phyloP scores from a whole-genome alignment of 1,139 yeast genomes.

The Petasospora fabianii region DNA sequence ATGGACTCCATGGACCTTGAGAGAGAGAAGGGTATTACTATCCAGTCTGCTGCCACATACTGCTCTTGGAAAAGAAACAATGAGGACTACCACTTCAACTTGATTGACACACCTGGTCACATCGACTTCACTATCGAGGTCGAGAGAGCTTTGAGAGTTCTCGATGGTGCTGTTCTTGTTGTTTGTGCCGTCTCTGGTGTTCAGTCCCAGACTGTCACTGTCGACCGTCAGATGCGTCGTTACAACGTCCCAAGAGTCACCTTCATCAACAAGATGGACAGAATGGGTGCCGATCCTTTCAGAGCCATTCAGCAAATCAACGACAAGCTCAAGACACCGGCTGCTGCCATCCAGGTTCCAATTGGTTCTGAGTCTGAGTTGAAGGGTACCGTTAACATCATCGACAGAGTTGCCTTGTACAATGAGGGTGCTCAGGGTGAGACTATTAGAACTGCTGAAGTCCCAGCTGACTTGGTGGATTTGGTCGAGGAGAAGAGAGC shows the following conservation, averaged over 20 bases:
- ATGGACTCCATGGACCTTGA: slow-evolving; percentile 98
- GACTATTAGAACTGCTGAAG: slow-evolving; percentile 50
- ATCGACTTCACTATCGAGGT: slow-evolving; percentile 98
- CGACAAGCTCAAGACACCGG: slow-evolving; percentile 81
- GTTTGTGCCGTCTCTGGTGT: slow-evolving; percentile 89
- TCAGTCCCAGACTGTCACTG: background rate
- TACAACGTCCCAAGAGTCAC: slow-evolving; percentile 96
- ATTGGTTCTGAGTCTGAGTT: slow-evolving; percentile 87
- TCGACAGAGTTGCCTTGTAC: slow-evolving; percentile 80
- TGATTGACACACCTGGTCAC: slow-evolving; percentile 98
- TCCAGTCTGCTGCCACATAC: slow-evolving; percentile 97
- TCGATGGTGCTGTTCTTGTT: slow-evolving; percentile 96
- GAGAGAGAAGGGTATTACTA: slow-evolving; percentile 96
- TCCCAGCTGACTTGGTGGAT: slow-evolving; percentile 73
- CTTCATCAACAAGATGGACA: slow-evolving; percentile 95
- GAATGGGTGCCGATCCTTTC: slow-evolving; percentile 99
- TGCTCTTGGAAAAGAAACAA: slow-evolving; percentile 88
- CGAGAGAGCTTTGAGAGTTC: slow-evolving; percentile 92
- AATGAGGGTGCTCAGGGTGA: slow-evolving; percentile 96
- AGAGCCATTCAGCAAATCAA: slow-evolving; percentile 90
- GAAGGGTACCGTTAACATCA: slow-evolving; percentile 86
- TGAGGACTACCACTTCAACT: slow-evolving; percentile 75
- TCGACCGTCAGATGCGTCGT: slow-evolving; percentile 98
- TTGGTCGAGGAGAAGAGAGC: slow-evolving; percentile 83
- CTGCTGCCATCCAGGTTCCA: slow-evolving; percentile 97